Percentiles rank a stretch among this genome's conserved stretches.
Conservation (phyloP, 179 eudicot species). For the Spergularia azorica region DNA sequence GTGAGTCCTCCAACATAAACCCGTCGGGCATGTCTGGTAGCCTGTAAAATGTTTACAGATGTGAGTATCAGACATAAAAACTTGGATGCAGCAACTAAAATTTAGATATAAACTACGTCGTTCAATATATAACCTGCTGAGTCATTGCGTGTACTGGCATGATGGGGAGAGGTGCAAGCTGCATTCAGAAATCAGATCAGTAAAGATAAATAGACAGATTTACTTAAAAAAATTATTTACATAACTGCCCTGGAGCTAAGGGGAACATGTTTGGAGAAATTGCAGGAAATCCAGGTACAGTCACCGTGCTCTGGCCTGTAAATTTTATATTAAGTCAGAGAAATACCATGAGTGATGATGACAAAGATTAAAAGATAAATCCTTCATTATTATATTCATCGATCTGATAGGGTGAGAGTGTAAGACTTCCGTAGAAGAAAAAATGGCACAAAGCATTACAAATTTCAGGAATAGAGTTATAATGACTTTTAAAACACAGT, state of each 20-base stretch:
- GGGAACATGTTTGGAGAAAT: constrained; percentile 55
- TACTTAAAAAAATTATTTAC: background rate
- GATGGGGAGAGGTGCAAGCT: constrained; percentile 82
- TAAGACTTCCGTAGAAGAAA: background rate
- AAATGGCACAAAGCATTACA: constrained; percentile 5
- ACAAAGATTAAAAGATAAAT: background rate
- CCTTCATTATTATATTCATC: background rate
- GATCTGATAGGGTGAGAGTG: background rate
- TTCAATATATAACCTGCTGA: constrained; percentile 69
- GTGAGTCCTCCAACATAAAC: constrained; percentile 96
- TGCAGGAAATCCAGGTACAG: constrained; percentile 43
- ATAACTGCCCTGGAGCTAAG: constrained; percentile 59
- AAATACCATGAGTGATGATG: background rate
- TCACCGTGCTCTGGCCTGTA: constrained; percentile 40
- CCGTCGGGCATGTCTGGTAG: constrained; percentile 98
- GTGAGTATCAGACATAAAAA: background rate
- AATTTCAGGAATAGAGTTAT: background rate
- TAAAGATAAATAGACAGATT: background rate
- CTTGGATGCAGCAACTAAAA: background rate
- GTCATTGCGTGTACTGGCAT: constrained; percentile 99
- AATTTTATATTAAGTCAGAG: constrained; percentile 5
- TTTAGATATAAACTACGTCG: background rate
- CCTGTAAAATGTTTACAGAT: constrained; percentile 46
- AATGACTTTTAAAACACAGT: constrained; percentile 46
- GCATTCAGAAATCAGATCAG: constrained; percentile 24